These are phyloP conservation scores for Syzygium malaccense DNA, from an alignment of 441 rosid genomes.

Conservation along the genomic window DNA sequence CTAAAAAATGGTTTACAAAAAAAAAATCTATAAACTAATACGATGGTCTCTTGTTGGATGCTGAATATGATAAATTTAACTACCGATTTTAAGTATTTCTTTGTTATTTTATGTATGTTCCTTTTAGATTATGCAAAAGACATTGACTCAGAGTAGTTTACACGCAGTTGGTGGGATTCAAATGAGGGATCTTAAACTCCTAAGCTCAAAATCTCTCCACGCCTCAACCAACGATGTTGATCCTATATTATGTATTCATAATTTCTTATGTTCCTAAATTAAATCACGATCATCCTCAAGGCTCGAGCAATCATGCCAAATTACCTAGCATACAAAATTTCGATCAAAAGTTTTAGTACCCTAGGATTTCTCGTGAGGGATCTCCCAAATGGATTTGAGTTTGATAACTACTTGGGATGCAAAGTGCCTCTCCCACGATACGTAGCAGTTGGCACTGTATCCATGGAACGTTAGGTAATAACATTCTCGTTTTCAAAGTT, in stretches of 20 bases:
- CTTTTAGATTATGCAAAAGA: background rate
- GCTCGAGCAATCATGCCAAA: background rate
- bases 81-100: too few species aligned
- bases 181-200: accelerated
- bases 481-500: background rate
- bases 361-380: background rate
- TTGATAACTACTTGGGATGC: background rate
- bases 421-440: background rate
- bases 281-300: background rate
- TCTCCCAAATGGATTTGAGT: background rate
- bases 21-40: too few species aligned
- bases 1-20: too few species aligned
- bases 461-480: background rate
- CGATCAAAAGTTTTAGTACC: background rate
- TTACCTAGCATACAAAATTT: background rate
- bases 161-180: accelerated
- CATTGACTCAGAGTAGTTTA: background rate
- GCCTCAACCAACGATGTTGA: background rate
- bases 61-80: background rate
- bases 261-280: background rate
- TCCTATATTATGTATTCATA: too few species aligned
- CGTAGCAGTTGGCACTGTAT: background rate
- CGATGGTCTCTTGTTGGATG: background rate
- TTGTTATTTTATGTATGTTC: background rate
- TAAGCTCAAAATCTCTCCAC: background rate